These are phyloP conservation scores for Talaromyces funiculosus DNA, from an alignment of 2,329 filamentous ascomycete genomes.

Conservation along the genomic window DNA sequence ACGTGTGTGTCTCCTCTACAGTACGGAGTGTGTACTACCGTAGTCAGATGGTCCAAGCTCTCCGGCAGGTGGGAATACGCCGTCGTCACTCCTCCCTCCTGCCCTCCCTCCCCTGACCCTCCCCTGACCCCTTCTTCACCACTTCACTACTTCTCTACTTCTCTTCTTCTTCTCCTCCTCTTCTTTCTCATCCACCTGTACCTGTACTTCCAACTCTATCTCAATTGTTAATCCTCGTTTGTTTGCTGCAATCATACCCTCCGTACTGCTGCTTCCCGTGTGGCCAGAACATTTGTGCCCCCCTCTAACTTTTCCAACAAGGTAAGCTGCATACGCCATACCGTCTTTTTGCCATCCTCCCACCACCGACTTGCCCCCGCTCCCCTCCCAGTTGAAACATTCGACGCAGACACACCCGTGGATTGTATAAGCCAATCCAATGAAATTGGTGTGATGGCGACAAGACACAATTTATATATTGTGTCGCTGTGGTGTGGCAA, in stretches of 20 bases:
- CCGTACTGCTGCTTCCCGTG: background rate
- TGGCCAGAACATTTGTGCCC: background rate
- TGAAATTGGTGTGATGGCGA: background rate
- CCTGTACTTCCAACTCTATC: background rate
- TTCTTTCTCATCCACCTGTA: background rate
- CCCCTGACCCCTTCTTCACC: background rate
- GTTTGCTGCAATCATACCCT: background rate
- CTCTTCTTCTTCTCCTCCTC: background rate
- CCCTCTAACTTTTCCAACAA: background rate
- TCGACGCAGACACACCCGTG: background rate
- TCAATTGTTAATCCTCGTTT: background rate
- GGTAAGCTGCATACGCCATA: background rate
- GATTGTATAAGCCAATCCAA: background rate
- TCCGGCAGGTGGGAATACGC: background rate
- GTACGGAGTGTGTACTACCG: no score
- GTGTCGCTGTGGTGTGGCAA: background rate
- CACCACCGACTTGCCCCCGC: background rate
- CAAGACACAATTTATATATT: background rate
- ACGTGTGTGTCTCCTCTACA: background rate
- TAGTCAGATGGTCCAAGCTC: conserved; percentile 6
- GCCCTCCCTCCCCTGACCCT: background rate
- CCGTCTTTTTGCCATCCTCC: background rate
- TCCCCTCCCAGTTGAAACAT: background rate
- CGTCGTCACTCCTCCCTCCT: conserved; percentile 13
- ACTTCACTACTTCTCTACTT: conserved; percentile 7